phyloP scores from a whole-genome alignment of 805 yeast species.

The Candida oleophila region DNA sequence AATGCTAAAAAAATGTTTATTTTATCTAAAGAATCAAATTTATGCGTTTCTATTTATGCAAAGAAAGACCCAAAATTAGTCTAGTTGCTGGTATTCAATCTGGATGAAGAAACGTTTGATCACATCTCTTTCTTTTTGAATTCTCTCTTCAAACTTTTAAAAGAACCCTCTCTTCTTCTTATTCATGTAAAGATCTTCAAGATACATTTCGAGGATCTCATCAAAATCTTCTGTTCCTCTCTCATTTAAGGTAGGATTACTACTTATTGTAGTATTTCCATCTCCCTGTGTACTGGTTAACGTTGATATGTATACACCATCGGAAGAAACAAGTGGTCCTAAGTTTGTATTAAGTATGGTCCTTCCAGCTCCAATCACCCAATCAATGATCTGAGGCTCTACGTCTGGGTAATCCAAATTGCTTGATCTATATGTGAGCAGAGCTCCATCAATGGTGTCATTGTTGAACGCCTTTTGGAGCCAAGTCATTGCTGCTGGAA shows the following conservation, averaged over 20 bases:
- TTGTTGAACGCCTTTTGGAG: slow-evolving; percentile 20
- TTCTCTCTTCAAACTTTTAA: too few relatives aligned
- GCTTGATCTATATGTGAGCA: slow-evolving; percentile 51
- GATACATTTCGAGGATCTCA: background rate
- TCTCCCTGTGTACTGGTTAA: background rate
- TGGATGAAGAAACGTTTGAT: too few relatives aligned
- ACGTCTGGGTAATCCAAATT: slow-evolving; percentile 46
- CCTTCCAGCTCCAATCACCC: slow-evolving; percentile 14
- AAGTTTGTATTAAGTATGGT: slow-evolving; percentile 15
- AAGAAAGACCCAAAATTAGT: too few relatives aligned
- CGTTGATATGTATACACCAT: background rate
- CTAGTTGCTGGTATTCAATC: too few relatives aligned
- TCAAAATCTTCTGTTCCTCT: slow-evolving; percentile 1
- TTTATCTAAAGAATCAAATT: too few relatives aligned
- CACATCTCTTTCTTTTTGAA: background rate
- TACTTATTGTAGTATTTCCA: background rate
- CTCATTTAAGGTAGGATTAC: background rate
- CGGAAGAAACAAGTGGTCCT: slow-evolving; percentile 12
- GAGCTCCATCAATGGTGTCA: slow-evolving; percentile 46
- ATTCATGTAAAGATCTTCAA: background rate
- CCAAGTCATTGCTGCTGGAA: slow-evolving; percentile 23
- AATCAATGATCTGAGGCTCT: slow-evolving; percentile 38
- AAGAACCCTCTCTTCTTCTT: background rate
- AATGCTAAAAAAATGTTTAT: too few relatives aligned
- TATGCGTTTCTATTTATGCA: too few relatives aligned